Conservation (phyloP, 208 protist genomes). For the Crithidia bombi region DNA sequence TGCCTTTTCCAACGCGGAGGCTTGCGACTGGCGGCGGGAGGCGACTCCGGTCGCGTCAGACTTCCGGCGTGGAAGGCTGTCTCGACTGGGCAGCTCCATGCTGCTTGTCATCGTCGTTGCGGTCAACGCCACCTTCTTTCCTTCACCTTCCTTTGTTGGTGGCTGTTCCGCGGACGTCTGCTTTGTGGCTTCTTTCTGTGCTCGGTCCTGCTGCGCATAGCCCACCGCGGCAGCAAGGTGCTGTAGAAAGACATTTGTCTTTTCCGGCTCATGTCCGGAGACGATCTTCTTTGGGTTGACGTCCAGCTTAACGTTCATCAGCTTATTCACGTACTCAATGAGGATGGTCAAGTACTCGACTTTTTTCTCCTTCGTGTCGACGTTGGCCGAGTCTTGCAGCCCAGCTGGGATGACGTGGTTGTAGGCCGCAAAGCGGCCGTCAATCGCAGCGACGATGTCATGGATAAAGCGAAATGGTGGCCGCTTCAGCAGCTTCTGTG, state of each 20-base stretch:
- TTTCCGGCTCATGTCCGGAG: slow-evolving; percentile 85
- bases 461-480: slow-evolving; percentile 93
- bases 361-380: slow-evolving; percentile 91
- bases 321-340: slow-evolving; percentile 67
- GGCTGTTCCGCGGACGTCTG: slow-evolving; percentile 13
- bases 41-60: slow-evolving; percentile 1
- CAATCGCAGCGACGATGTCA: slow-evolving; percentile 83
- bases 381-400: slow-evolving; percentile 50
- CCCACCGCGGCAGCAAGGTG: slow-evolving; percentile 79
- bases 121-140: neutral
- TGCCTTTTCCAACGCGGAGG: slow-evolving; percentile 11
- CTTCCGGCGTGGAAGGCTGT: slow-evolving; percentile 37
- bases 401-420: slow-evolving; percentile 67
- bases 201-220: slow-evolving; percentile 82
- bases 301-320: slow-evolving; percentile 75
- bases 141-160: neutral
- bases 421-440: slow-evolving; percentile 74
- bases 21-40: slow-evolving; percentile 1
- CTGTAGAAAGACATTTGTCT: slow-evolving; percentile 90
- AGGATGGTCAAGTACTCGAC: slow-evolving; percentile 79
- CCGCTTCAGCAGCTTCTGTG: slow-evolving; percentile 81
- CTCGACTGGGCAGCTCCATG: slow-evolving; percentile 21
- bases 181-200: slow-evolving; percentile 25
- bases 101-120: too few species aligned
- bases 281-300: slow-evolving; percentile 91